These are phyloP conservation scores for Gracilaria vermiculophylla DNA, from an alignment of 23 red algal genomes.

Conservation along the genomic window DNA sequence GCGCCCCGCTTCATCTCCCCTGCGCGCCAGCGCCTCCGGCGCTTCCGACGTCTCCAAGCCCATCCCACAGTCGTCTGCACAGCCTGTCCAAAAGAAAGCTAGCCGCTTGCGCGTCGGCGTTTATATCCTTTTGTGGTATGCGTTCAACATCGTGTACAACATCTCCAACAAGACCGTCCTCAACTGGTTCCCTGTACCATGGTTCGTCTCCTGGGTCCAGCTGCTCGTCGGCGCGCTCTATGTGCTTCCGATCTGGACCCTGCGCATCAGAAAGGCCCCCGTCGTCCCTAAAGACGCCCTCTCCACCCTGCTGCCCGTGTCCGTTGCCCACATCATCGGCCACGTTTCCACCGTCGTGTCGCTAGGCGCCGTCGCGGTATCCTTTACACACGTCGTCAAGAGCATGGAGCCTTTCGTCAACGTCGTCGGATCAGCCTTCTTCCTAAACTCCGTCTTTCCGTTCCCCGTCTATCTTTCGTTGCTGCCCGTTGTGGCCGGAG, in stretches of 20 bases:
- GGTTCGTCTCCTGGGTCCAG: constrained; percentile 96
- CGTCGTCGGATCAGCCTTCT: constrained; percentile 91
- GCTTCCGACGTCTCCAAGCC: constrained; percentile 33
- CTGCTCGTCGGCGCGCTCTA: constrained; percentile 84
- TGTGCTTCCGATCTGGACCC: constrained; percentile 77
- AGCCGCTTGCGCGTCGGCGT: constrained; percentile 71
- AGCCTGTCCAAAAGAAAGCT: constrained; percentile 19
- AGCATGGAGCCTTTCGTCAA: constrained; percentile 96
- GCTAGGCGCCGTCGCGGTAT: constrained; percentile 93
- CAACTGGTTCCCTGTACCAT: constrained; percentile 87
- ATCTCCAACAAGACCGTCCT: constrained; percentile 96
- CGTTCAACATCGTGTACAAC: constrained; percentile 99
- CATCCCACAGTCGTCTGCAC: background rate
- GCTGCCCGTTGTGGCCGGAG: constrained; percentile 91
- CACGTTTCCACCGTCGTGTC: constrained; percentile 92
- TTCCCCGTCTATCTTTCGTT: constrained; percentile 92
- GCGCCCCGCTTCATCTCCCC: background rate
- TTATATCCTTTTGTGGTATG: constrained; percentile 95
- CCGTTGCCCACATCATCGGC: constrained; percentile 79
- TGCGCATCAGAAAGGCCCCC: constrained; percentile 80
- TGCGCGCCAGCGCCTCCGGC: constrained; percentile 14
- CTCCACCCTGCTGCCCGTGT: constrained; percentile 74
- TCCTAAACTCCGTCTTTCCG: constrained; percentile 85
- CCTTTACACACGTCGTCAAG: constrained; percentile 99
- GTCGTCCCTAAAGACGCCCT: constrained; percentile 67